Evolutionary conservation across 768 basidiomycete species (phyloP).

Genomic region (Saitozyma podzolica): DNA sequence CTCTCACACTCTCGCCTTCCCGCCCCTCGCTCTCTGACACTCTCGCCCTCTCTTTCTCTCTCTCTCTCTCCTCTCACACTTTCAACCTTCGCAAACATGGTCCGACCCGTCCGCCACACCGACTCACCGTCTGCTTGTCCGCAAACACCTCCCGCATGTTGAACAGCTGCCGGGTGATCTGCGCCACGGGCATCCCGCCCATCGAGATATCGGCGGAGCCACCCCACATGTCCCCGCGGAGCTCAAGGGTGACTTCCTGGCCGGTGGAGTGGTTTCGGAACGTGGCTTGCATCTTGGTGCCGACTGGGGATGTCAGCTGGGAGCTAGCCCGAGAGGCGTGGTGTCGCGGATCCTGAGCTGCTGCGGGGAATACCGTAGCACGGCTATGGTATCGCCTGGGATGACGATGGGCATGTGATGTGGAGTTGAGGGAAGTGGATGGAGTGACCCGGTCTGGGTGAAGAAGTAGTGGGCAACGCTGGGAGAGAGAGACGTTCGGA

Average conservation of each 20-base stretch:
- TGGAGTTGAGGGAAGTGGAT: too few relatives aligned
- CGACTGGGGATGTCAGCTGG: conserved; percentile 16
- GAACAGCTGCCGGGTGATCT: conserved; percentile 43
- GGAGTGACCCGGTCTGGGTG: too few relatives aligned
- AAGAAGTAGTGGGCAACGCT: too few relatives aligned
- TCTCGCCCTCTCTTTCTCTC: too few relatives aligned
- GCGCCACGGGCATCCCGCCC: conserved; percentile 40
- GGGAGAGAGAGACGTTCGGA: too few relatives aligned
- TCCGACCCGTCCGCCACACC: neutral
- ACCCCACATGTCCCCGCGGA: conserved; percentile 49
- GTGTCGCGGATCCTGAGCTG: neutral
- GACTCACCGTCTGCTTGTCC: conserved; percentile 46
- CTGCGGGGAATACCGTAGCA: too few relatives aligned
- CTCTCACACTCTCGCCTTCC: too few relatives aligned
- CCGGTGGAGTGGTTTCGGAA: conserved; percentile 46
- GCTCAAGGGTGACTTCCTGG: conserved; percentile 28
- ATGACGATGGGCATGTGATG: too few relatives aligned
- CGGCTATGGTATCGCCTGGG: too few relatives aligned
- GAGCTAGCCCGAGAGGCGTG: too few relatives aligned
- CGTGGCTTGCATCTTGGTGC: conserved; percentile 47
- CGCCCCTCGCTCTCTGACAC: too few relatives aligned
- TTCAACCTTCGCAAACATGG: neutral
- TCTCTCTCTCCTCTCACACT: too few relatives aligned
- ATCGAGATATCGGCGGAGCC: conserved; percentile 44
- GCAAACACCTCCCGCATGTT: conserved; percentile 46